These are phyloP conservation scores for Phytophthora boehmeriae DNA, from an alignment of 352 stramenopile genomes.

Conservation along the genomic window DNA sequence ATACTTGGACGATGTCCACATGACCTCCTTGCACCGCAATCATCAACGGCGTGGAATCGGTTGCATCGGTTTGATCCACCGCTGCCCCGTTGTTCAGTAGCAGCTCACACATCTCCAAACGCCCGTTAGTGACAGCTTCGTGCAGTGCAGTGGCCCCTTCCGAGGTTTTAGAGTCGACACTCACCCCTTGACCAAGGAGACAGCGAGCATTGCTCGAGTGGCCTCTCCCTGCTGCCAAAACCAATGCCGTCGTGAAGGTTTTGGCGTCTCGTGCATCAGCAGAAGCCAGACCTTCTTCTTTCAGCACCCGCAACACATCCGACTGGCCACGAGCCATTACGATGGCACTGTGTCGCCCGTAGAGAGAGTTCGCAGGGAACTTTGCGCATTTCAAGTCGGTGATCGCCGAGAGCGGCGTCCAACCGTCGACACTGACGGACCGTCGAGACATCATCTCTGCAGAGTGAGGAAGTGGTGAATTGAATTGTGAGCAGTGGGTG, in stretches of 20 bases:
- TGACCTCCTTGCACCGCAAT: conserved; percentile 25
- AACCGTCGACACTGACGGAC: conserved; percentile 18
- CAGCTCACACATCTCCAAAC: conserved; percentile 20
- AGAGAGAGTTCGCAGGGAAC: conserved; percentile 1
- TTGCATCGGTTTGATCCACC: conserved; percentile 16
- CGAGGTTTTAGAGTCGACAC: conserved; percentile 11
- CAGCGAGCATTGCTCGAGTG: conserved; percentile 27
- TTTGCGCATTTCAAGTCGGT: conserved; percentile 26
- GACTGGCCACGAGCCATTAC: conserved; percentile 20
- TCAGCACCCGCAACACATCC: conserved; percentile 32
- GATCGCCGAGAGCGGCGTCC: conserved; percentile 29
- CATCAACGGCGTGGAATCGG: conserved; percentile 26
- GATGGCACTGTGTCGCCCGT: not conserved
- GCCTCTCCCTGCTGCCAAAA: conserved; percentile 18
- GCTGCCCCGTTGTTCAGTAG: conserved; percentile 24
- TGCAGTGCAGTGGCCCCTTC: conserved; percentile 24
- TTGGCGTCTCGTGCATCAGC: conserved; percentile 17
- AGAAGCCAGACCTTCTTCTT: conserved; percentile 27
- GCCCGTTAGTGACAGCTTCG: conserved; percentile 13
- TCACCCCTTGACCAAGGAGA: conserved; percentile 29
- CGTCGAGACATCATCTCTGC: conserved; percentile 5
- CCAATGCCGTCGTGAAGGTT: conserved; percentile 24
- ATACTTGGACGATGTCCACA: conserved; percentile 11
- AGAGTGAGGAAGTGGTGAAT: not conserved
- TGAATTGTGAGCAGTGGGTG: conserved; percentile 7